Conservation (phyloP, 2,329 filamentous ascomycete genomes). For the Colletotrichum sp. region DNA sequence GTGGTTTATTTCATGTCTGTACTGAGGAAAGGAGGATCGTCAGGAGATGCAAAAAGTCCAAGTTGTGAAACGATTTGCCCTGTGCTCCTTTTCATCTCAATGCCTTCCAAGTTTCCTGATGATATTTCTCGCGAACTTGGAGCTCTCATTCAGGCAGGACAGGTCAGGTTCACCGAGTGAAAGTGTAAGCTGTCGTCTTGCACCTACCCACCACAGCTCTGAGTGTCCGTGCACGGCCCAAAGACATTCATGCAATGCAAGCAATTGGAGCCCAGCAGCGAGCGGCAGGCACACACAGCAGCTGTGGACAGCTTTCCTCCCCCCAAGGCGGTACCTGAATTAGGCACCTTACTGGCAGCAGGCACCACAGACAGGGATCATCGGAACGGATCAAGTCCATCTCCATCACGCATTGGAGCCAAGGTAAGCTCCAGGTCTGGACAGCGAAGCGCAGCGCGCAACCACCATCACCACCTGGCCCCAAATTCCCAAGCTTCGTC, state of each 20-base stretch:
- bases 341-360: background rate
- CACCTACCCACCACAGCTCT: constrained; percentile 10
- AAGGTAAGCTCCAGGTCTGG: background rate
- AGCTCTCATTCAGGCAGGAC: background rate
- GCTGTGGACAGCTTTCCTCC: background rate
- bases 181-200: constrained; percentile 21
- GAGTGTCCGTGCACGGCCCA: constrained; percentile 7
- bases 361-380: background rate
- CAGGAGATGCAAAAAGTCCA: background rate
- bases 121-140: background rate
- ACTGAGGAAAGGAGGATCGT: background rate
- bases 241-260: background rate
- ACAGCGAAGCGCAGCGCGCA: background rate
- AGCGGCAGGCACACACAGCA: background rate
- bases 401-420: constrained; percentile 20
- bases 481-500: background rate
- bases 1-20: background rate
- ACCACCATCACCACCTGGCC: constrained; percentile 10
- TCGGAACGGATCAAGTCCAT: constrained; percentile 11
- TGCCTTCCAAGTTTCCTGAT: background rate
- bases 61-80: constrained; percentile 20
- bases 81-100: constrained; percentile 17
- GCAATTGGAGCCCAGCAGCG: background rate
- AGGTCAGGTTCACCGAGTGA: background rate
- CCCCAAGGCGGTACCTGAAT: background rate